phyloP scores from a whole-genome alignment of 495 filamentous ascomycete species.

The Chaetomium tenue region DNA sequence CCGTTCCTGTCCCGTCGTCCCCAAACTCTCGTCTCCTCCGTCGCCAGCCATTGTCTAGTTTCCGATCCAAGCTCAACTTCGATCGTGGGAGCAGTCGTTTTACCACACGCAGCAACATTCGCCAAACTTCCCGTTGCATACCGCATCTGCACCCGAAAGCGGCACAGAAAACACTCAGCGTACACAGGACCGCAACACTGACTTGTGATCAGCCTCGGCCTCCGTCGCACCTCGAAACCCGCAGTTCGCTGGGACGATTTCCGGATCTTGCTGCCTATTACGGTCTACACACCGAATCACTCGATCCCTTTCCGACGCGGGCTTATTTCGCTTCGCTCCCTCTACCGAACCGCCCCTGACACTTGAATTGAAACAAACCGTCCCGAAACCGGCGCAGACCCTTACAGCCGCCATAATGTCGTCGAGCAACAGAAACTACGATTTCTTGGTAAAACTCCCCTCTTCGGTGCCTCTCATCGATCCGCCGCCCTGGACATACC shows the following conservation, averaged over 20 bases:
- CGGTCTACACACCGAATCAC: constrained; percentile 3
- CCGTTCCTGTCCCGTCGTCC: constrained; percentile 6
- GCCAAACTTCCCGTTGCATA: not conserved
- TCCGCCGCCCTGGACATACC: not conserved
- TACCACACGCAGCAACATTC: not conserved
- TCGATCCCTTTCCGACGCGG: not conserved
- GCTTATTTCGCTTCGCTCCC: constrained; percentile 6
- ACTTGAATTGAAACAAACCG: constrained; percentile 3
- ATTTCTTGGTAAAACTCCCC: constrained; percentile 74
- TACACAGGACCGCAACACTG: not conserved
- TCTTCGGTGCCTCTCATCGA: not conserved
- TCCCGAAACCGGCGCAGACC: constrained; percentile 7
- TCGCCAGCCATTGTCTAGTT: not conserved
- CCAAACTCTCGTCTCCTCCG: not conserved
- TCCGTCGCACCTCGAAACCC: not conserved
- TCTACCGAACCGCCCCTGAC: constrained; percentile 12
- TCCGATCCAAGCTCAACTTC: not conserved
- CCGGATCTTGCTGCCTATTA: not conserved
- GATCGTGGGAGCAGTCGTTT: not conserved
- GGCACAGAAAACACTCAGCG: constrained; percentile 10
- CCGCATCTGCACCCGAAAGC: not conserved
- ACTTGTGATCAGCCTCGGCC: constrained; percentile 13
- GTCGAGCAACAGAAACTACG: constrained; percentile 94
- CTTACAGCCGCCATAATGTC: constrained; percentile 64
- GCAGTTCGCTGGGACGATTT: not conserved